Conservation (phyloP, 2,329 filamentous ascomycete species). For the Xylaria sp. region DNA sequence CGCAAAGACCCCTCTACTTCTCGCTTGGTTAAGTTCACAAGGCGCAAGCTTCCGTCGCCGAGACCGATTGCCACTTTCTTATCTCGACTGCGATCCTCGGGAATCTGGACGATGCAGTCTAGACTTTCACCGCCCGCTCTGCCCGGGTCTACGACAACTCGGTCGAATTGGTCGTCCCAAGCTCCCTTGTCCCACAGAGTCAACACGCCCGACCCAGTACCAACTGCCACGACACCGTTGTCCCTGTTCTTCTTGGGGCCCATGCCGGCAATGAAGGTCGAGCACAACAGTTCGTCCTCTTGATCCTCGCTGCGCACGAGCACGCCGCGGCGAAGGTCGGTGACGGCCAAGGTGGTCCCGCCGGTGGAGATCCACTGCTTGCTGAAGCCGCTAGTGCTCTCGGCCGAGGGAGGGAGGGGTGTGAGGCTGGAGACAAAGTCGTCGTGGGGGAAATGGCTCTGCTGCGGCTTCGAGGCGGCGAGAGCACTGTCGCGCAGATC, state of each 20-base stretch:
- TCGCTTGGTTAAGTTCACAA: constrained; percentile 76
- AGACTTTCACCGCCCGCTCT: constrained; percentile 74
- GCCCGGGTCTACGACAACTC: constrained; percentile 74
- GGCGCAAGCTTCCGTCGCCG: constrained; percentile 77
- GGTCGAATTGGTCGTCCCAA: constrained; percentile 94
- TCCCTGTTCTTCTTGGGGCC: constrained; percentile 68
- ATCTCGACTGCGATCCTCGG: constrained; percentile 70
- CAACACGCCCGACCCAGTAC: constrained; percentile 76
- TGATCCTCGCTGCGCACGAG: constrained; percentile 91
- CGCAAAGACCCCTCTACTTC: constrained; percentile 71
- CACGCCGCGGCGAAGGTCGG: constrained; percentile 85
- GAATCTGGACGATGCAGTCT: constrained; percentile 76
- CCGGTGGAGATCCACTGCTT: constrained; percentile 97
- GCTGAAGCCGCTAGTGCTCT: constrained; percentile 84
- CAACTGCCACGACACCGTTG: constrained; percentile 78
- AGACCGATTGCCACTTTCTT: constrained; percentile 81
- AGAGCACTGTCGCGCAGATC: constrained; percentile 73
- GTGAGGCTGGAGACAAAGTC: constrained; percentile 92
- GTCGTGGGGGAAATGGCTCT: constrained; percentile 84
- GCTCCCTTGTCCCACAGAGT: constrained; percentile 93
- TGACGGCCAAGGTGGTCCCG: constrained; percentile 87
- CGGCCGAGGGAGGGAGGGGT: constrained; percentile 77
- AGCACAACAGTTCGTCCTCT: constrained; percentile 88
- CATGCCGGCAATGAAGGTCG: constrained; percentile 77
- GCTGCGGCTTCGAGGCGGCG: constrained; percentile 66